Percentiles rank a stretch among this genome's conserved stretches.
Evolutionary conservation across 2,329 filamentous ascomycete species (phyloP).

Genomic region (Fusarium ramigenum): DNA sequence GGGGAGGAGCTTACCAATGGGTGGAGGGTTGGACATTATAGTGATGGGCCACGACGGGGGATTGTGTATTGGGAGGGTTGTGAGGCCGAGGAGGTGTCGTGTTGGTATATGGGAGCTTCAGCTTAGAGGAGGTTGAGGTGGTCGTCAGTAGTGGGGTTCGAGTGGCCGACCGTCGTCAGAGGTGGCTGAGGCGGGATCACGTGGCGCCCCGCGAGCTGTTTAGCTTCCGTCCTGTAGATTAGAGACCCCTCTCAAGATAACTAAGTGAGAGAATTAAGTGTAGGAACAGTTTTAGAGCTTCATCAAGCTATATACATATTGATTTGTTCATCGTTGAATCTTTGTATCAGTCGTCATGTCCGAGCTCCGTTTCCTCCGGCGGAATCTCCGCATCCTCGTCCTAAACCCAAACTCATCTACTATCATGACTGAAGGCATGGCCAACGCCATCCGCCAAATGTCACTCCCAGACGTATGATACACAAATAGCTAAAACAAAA

Average conservation of each 20-base stretch:
- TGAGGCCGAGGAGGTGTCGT: constrained; percentile 34
- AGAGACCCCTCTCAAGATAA: constrained; percentile 11
- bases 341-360: constrained; percentile 26
- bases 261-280: not conserved
- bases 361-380: constrained; percentile 25
- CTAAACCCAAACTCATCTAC: constrained; percentile 83
- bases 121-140: constrained; percentile 44
- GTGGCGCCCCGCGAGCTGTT: constrained; percentile 45
- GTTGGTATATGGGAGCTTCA: constrained; percentile 42
- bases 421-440: constrained; percentile 75
- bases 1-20: constrained; percentile 59
- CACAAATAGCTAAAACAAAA: not conserved
- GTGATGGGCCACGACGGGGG: constrained; percentile 35
- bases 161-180: constrained; percentile 49
- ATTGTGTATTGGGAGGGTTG: constrained; percentile 14
- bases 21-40: constrained; percentile 62
- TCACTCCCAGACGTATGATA: constrained; percentile 42
- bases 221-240: constrained; percentile 1
- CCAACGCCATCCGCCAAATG: constrained; percentile 57
- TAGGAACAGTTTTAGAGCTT: not conserved
- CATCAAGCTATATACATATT: not conserved
- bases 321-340: not conserved
- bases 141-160: constrained; percentile 50
- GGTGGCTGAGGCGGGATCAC: constrained; percentile 49
- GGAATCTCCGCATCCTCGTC: constrained; percentile 64